Evolutionary conservation across 768 basidiomycete genomes (phyloP), one percentile per base, ranked within the genome.

Genomic region (Podaxis pistillaris): DNA sequence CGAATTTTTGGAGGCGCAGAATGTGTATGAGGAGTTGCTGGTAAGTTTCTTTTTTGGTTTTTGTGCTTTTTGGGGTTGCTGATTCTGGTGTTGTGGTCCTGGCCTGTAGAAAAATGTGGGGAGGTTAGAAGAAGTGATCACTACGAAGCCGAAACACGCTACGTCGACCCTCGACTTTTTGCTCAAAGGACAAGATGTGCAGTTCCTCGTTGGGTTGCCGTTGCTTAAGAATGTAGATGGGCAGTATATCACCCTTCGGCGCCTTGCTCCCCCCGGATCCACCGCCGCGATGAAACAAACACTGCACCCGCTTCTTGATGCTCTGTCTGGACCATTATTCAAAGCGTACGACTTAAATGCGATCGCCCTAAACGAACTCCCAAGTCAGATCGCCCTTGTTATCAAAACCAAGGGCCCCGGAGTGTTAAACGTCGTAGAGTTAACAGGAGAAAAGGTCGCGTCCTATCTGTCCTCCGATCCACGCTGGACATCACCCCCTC

Each of bases 121-220:
- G 1, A 37, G n/a, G 37, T 12, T 62, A 7, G 33, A 56, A 37
- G 6, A 38, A 17, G 54, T 41, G 13, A 56, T 62, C 2, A 49
- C 13, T n/a, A 19, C 38, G 3, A 49, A 17, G 1, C 54, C 54
- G 15, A 47, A 40, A 24, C 36, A 62, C 4, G 61, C 61, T 0
- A 56, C 6, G 1, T 26, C 63, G 5, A 63, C 78, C 17, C 64
- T 73, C 13, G 64, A 64, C 3, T 83, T 78, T 62, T 70, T 82
- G 0, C 66, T 82, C 2, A 74, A 73, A 0, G 68, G 69, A 0
- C 57, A 67, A 0, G 67, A 77, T 30, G 44, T 81, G 11, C 62
- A 64, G 13, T 71, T 78, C 55, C 50, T 83, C 4, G 62, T 75
- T 19, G 75, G 72, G 1, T 66, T 83, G 1, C 80, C 79, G 0